Evolutionary conservation across 1,284 basidiomycete species (phyloP).

Genomic region (Gastroboletus turbinatus): DNA sequence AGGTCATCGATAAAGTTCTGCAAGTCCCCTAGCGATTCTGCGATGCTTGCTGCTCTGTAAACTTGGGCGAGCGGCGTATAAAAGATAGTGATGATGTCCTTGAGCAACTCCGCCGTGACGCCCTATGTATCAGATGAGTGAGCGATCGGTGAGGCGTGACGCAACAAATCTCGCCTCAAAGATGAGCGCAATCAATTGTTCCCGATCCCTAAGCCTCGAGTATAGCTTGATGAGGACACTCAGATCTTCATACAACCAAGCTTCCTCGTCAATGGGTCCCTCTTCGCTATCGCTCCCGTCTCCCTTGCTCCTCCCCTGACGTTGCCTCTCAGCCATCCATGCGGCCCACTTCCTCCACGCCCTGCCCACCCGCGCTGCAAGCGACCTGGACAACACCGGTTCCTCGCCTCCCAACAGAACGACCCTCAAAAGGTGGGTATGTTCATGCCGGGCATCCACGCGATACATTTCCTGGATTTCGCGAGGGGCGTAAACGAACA

Average conservation of each 20-base stretch:
- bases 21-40: conserved; percentile 88
- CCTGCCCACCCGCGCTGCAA: conserved; percentile 76
- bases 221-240: conserved; percentile 78
- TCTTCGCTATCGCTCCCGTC: conserved; percentile 80
- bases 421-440: conserved; percentile 71
- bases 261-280: conserved; percentile 89
- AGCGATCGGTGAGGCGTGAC: background rate
- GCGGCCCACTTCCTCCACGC: conserved; percentile 75
- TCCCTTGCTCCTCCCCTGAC: conserved; percentile 58
- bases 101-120: conserved; percentile 90
- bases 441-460: conserved; percentile 67
- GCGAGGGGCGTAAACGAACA: conserved; percentile 83
- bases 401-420: conserved; percentile 83
- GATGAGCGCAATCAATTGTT: conserved; percentile 90
- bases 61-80: conserved; percentile 98
- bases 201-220: conserved; percentile 81
- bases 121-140: conserved; percentile 52
- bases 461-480: conserved; percentile 87
- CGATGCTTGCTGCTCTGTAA: conserved; percentile 96
- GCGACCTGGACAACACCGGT: conserved; percentile 70
- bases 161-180: conserved; percentile 70
- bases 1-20: conserved; percentile 96
- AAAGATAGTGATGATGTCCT: conserved; percentile 99
- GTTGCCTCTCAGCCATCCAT: conserved; percentile 65
- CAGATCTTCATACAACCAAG: conserved; percentile 92